Conservation (phyloP, 768 basidiomycete genomes). For the Mycena crocata region DNA sequence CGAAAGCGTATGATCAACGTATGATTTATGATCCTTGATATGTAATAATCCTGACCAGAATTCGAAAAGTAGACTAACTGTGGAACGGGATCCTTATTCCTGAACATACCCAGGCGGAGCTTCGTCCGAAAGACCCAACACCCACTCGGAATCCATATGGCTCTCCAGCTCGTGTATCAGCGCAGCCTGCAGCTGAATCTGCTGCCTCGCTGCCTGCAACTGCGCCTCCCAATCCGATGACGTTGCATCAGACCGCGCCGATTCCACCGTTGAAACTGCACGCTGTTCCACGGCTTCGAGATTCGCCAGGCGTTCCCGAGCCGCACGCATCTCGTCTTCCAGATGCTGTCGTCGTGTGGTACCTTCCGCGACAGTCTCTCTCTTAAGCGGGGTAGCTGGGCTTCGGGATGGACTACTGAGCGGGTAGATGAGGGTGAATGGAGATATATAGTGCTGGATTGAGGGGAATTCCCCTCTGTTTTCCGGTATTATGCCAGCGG, state of each 20-base stretch:
- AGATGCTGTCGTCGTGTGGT: background rate
- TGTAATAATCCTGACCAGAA: no score
- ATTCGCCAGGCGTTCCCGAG: background rate
- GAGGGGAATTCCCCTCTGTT: no score
- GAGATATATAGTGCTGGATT: no score
- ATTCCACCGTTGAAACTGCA: background rate
- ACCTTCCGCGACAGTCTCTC: no score
- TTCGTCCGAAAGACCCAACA: background rate
- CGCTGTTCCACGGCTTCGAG: background rate
- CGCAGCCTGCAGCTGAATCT: background rate
- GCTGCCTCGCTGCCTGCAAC: background rate
- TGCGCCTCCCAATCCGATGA: background rate
- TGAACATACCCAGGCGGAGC: conserved; percentile 8
- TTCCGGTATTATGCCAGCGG: no score
- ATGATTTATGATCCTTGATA: no score
- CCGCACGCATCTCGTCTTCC: background rate
- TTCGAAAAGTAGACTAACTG: no score
- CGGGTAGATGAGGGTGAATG: no score
- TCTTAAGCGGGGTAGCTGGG: no score
- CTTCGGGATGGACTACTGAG: no score
- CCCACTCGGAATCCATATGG: conserved; percentile 6
- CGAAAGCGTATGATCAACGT: no score
- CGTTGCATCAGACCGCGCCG: background rate
- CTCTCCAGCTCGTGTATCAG: conserved; percentile 1
- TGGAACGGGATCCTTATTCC: no score